phyloP scores from a whole-genome alignment of 164 flowering plant genomes.

The Akebia trifoliata region DNA sequence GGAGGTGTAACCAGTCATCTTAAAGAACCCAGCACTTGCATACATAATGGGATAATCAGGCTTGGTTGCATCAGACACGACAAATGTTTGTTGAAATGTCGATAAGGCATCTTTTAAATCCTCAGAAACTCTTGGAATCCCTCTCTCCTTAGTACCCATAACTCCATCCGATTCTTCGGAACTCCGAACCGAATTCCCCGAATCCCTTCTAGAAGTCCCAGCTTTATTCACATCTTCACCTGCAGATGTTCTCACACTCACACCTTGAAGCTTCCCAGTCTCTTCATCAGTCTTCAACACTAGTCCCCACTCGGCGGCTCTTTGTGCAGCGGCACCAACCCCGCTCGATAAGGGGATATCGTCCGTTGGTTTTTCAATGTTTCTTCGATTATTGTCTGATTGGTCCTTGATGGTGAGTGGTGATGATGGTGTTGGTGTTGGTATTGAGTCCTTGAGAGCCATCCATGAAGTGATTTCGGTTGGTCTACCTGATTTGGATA shows the following conservation, averaged over 20 bases:
- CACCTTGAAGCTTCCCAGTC: conserved; percentile 87
- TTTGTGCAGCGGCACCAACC: conserved; percentile 48
- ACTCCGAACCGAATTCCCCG: conserved; percentile 59
- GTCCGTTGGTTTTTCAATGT: conserved; percentile 11
- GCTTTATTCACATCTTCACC: conserved; percentile 42
- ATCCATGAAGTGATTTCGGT: conserved; percentile 61
- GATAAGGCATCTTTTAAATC: conserved; percentile 83
- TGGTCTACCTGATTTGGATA: conserved; percentile 13
- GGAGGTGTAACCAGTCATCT: conserved; percentile 93
- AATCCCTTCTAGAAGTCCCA: conserved; percentile 40
- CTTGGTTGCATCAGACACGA: conserved; percentile 90
- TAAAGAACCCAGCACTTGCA: conserved; percentile 97
- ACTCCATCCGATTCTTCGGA: conserved; percentile 70
- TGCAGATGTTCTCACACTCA: conserved; percentile 60
- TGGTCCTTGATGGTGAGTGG: conserved; percentile 11
- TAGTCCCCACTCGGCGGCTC: conserved; percentile 98
- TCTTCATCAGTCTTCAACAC: conserved; percentile 74
- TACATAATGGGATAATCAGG: conserved; percentile 86
- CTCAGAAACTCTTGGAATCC: conserved; percentile 76
- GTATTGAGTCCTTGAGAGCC: conserved; percentile 57
- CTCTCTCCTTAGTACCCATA: conserved; percentile 31
- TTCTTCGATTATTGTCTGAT: not conserved
- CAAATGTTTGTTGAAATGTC: conserved; percentile 92
- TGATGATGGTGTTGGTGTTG: conserved; percentile 5
- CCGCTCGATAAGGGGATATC: conserved; percentile 23